Evolutionary conservation across 257 asterid species (phyloP).

Genomic region (Jaltomata sinuosa): DNA sequence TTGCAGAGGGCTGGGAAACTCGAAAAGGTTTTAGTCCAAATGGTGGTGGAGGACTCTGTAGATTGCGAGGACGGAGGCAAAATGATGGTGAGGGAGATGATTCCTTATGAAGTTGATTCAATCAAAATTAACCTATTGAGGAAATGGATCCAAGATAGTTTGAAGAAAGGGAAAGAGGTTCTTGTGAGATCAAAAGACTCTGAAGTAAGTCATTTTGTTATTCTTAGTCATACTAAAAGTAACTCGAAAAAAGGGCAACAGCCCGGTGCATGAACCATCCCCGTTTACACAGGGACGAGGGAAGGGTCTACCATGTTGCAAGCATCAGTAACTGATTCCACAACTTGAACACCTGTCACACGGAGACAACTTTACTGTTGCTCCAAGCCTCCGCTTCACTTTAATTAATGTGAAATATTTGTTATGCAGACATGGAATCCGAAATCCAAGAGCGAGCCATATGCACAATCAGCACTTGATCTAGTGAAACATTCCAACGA

Average conservation of each 20-base stretch:
- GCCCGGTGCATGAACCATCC: background rate
- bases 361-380: background rate
- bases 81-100: constrained; percentile 77
- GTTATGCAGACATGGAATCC: constrained; percentile 86
- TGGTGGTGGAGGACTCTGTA: constrained; percentile 71
- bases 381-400: background rate
- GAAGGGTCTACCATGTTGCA: background rate
- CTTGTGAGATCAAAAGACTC: constrained; percentile 65
- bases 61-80: constrained; percentile 89
- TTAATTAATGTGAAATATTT: background rate
- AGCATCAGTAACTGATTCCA: background rate
- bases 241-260: background rate
- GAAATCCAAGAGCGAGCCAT: constrained; percentile 82
- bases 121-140: constrained; percentile 38
- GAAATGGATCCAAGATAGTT: constrained; percentile 81
- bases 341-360: background rate
- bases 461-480: constrained; percentile 73
- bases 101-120: constrained; percentile 71
- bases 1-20: constrained; percentile 79
- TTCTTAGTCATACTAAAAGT: background rate
- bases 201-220: constrained; percentile 38
- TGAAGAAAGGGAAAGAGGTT: constrained; percentile 56
- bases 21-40: constrained; percentile 64
- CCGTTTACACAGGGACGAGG: background rate
- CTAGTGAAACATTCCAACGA: constrained; percentile 49